Base-by-base conservation (phyloP, 208 protist genomes). In the Leishmania lainsoni region DNA sequence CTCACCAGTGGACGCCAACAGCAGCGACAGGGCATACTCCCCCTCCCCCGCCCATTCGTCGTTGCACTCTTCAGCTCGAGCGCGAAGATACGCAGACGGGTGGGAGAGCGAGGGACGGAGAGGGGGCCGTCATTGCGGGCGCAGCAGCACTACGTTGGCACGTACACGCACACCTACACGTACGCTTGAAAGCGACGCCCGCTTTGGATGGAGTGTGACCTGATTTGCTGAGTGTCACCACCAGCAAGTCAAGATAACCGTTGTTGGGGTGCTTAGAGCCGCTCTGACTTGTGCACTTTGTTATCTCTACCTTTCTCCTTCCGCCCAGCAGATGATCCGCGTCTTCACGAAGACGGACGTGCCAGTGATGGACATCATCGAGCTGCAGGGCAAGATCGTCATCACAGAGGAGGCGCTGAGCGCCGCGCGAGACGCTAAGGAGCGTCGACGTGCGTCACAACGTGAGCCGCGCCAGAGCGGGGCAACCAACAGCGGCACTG, bases 351-450 rank as follows among this genome's bases (percentile, higher is more conserved):
- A 77, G 0, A 71, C 65, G 0, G 72, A 29, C 4, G 42, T 95
- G 81, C 87, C 86, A 5, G 79, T 89, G 59, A 93, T 95, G 89
- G 78, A 91, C 78, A 86, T 95, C 49, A 79, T 95, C n/a, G 90
- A 95, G 71, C 74, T 95, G 26, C 92, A 95, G 59, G 92, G 92
- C 20, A 86, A 84, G 70, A 83, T 95, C 32, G 52, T 72, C 72
- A 90, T 93, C 75, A 81, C 90, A 42, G 82, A 84, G 5, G 88
- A 89, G 54, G 52, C 87, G 79, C 76, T 85, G 58, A 48, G 66
- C 2, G 75, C 87, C 54, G 81, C 76, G 4, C 76, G 75, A 32
- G 82, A 66, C 0, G 74, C 63, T 3, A 51, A 87, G 77, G 51
- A 63, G 49, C 48, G 29, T 3, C 69, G 59, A 26, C 71, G 61